A percentile compares a stretch with the other conserved stretches of the same genome.
Conservation (phyloP, 495 filamentous ascomycete species). For the Chaetomidium leptoderma region DNA sequence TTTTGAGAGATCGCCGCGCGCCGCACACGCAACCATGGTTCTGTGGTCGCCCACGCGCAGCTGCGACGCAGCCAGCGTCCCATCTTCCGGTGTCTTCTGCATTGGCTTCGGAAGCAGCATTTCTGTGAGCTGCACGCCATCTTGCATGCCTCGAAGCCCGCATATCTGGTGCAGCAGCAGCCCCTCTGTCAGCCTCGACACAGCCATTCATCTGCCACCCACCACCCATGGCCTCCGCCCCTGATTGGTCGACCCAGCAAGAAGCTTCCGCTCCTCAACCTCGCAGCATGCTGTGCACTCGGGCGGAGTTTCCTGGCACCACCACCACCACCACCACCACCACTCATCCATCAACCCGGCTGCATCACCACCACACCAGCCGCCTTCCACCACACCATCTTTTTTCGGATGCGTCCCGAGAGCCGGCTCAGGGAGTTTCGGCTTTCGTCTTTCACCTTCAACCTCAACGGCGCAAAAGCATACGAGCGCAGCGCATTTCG, state of each 20-base stretch:
- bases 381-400: constrained; percentile 8
- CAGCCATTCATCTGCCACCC: neutral
- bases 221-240: neutral
- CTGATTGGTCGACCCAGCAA: constrained; percentile 18
- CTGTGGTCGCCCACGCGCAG: constrained; percentile 20
- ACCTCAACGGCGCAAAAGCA: constrained; percentile 10
- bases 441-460: constrained; percentile 13
- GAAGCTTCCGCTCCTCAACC: neutral
- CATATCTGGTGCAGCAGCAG: constrained; percentile 12
- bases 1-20: constrained; percentile 17
- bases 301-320: constrained; percentile 5
- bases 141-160: constrained; percentile 15
- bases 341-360: constrained; percentile 8
- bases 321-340: constrained; percentile 10
- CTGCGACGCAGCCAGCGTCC: constrained; percentile 18
- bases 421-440: constrained; percentile 26
- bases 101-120: constrained; percentile 15
- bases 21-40: constrained; percentile 16
- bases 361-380: neutral
- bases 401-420: constrained; percentile 21
- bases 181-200: constrained; percentile 11
- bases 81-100: constrained; percentile 14
- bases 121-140: constrained; percentile 24
- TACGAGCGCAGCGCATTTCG: constrained; percentile 13
- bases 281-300: constrained; percentile 16